A percentile compares a stretch with the other conserved stretches of the same genome.
phyloP scores from a whole-genome alignment of 78 protist species.

The Dictyostelium firmibasis region DNA sequence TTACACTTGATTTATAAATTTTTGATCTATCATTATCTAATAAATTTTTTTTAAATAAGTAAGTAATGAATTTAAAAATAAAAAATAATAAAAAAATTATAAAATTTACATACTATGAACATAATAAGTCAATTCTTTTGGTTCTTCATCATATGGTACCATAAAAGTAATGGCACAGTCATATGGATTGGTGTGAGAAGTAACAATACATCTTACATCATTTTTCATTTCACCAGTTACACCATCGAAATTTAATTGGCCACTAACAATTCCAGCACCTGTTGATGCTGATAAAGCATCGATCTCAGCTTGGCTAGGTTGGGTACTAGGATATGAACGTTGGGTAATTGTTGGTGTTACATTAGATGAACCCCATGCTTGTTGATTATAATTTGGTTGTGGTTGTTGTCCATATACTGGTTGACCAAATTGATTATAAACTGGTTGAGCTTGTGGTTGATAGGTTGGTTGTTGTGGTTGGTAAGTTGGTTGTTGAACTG shows the following conservation, averaged over 20 bases:
- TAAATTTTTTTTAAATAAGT: too few species aligned
- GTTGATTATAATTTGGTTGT: neutral
- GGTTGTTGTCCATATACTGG: neutral
- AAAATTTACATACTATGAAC: neutral
- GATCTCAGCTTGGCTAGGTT: neutral
- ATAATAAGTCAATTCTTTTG: neutral
- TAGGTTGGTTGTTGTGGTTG: neutral
- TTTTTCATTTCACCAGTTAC: neutral
- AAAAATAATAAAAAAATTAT: too few species aligned
- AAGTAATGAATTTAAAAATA: too few species aligned
- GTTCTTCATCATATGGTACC: conserved; percentile 7
- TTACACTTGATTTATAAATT: neutral
- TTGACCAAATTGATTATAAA: neutral
- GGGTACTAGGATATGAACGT: neutral
- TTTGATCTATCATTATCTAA: neutral
- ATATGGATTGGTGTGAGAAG: neutral
- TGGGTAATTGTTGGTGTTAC: neutral
- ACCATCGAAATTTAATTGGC: neutral
- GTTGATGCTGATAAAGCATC: neutral
- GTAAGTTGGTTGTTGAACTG: neutral
- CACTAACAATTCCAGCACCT: neutral
- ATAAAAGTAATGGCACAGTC: neutral
- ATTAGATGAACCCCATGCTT: neutral
- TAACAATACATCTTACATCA: neutral
- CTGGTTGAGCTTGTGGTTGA: neutral